Percentiles rank a stretch among this genome's conserved stretches.
These are phyloP conservation scores for Yarrowia phangngaensis DNA, from an alignment of 805 yeast species.

Conservation along the genomic window DNA sequence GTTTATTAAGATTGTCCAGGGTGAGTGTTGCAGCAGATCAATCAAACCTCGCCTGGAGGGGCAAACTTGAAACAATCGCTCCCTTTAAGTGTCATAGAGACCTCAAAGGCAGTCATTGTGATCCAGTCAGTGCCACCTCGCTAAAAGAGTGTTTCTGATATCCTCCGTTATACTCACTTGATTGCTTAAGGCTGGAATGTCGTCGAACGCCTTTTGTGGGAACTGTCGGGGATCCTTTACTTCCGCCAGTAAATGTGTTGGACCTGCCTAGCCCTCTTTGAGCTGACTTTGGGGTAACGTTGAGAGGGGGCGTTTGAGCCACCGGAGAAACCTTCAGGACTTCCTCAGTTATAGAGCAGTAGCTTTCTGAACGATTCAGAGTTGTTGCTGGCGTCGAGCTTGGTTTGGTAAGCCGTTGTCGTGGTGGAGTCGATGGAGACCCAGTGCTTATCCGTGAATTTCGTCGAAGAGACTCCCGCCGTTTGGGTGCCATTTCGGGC, in stretches of 20 bases:
- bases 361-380: constrained; percentile 6
- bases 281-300: constrained; percentile 6
- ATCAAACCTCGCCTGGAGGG: too few species aligned
- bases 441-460: not conserved
- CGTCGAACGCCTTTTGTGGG: constrained; percentile 10
- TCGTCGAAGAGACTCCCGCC: constrained; percentile 21
- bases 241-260: not conserved
- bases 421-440: constrained; percentile 1
- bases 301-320: constrained; percentile 11
- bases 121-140: too few species aligned
- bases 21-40: too few species aligned
- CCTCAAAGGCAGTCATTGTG: too few species aligned
- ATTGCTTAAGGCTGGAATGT: constrained; percentile 18
- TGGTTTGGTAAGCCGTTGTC: not conserved
- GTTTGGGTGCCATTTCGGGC: constrained; percentile 19
- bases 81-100: too few species aligned
- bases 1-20: too few species aligned
- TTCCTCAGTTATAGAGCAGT: constrained; percentile 19
- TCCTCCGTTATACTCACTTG: constrained; percentile 25
- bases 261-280: not conserved
- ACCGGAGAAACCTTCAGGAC: constrained; percentile 4
- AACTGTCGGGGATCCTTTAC: not conserved
- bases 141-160: too few species aligned
- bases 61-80: too few species aligned
- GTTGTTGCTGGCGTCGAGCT: not conserved